Conservation (phyloP, 208 protist genomes). For the Trypanosoma theileri region DNA sequence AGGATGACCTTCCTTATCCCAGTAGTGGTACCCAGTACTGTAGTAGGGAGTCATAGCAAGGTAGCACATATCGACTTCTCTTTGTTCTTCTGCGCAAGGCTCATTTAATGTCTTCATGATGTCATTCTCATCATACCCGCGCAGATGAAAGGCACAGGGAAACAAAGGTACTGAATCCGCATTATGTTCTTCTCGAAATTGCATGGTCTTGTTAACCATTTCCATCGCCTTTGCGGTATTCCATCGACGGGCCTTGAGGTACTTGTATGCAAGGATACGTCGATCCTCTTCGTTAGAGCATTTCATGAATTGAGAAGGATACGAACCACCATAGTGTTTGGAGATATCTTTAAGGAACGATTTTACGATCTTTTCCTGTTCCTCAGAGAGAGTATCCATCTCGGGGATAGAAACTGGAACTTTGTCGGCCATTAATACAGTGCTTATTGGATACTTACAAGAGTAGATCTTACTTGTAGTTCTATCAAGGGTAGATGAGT, state of each 20-base stretch:
- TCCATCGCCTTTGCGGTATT: constrained; percentile 42
- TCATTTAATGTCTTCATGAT: constrained; percentile 34
- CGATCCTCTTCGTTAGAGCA: constrained; percentile 31
- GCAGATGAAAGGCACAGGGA: constrained; percentile 53
- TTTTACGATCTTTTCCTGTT: constrained; percentile 36
- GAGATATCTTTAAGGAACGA: constrained; percentile 36
- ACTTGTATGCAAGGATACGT: constrained; percentile 60
- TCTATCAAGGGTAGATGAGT: background rate
- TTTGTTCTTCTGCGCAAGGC: constrained; percentile 14
- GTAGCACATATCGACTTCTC: constrained; percentile 40
- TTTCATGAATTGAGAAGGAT: constrained; percentile 40
- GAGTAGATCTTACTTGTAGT: too few species aligned
- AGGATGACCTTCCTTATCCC: constrained; percentile 74
- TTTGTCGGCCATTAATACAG: background rate
- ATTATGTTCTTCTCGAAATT: constrained; percentile 44
- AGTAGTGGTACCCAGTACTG: constrained; percentile 68
- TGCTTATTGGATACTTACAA: too few species aligned
- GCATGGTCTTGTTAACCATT: constrained; percentile 57
- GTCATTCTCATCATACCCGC: constrained; percentile 48
- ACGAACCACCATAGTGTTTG: constrained; percentile 21
- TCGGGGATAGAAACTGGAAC: constrained; percentile 46
- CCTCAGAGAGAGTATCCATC: constrained; percentile 40
- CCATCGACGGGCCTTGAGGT: constrained; percentile 66
- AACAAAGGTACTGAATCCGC: constrained; percentile 57
- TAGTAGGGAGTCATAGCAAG: constrained; percentile 48